Percentiles rank a stretch among this genome's conserved stretches.
These are phyloP conservation scores for Calendula officinalis DNA, from an alignment of 129 eudicot genomes.

Conservation along the genomic window DNA sequence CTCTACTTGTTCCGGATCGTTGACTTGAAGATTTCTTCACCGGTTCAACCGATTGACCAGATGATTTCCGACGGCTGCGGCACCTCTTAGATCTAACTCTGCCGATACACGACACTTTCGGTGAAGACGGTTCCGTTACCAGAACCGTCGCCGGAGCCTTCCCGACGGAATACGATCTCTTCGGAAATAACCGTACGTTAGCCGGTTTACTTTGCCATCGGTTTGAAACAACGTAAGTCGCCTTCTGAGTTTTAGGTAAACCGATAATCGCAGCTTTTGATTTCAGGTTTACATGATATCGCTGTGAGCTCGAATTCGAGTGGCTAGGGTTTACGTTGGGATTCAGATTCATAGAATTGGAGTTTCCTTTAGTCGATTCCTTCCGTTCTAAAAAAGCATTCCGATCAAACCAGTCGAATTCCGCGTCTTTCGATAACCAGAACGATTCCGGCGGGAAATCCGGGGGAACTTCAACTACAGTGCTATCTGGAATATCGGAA, in stretches of 20 bases:
- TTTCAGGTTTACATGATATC: conserved; percentile 45
- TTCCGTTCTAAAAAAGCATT: conserved; percentile 67
- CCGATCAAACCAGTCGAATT: conserved; percentile 85
- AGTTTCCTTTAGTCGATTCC: conserved; percentile 62
- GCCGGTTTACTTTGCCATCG: conserved; percentile 50
- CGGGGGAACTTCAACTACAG: conserved; percentile 26
- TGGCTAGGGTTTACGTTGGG: conserved; percentile 25
- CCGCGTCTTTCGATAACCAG: conserved; percentile 83
- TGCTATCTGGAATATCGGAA: conserved; percentile 20
- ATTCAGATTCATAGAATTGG: conserved; percentile 25
- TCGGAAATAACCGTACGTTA: conserved; percentile 38
- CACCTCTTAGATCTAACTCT: conserved; percentile 67
- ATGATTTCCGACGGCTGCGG: conserved; percentile 27
- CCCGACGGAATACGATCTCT: conserved; percentile 26
- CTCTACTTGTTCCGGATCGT: conserved; percentile 12
- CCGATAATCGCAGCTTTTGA: conserved; percentile 64
- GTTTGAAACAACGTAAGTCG: conserved; percentile 36
- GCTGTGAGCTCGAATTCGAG: conserved; percentile 46
- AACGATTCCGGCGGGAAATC: conserved; percentile 83
- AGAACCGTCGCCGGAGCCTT: conserved; percentile 29
- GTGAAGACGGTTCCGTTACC: conserved; percentile 67
- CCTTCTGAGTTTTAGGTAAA: conserved; percentile 69
- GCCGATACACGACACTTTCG: conserved; percentile 89
- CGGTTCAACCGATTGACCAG: conserved; percentile 12
- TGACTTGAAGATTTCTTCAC: background rate